Conservation (phyloP, 202 grass and related monocot genomes). For the Panicum virgatum region DNA sequence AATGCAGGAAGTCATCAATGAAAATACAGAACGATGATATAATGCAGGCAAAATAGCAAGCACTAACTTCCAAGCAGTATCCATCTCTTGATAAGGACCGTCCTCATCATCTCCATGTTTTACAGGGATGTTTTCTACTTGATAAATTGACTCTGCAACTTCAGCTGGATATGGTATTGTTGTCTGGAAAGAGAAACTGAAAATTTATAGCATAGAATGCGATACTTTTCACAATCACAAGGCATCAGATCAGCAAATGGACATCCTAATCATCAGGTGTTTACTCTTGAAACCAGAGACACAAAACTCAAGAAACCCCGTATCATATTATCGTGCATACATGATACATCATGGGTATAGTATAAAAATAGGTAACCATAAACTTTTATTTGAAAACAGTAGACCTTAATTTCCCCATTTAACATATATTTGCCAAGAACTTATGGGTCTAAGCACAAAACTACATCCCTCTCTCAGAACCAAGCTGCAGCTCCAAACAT, state of each 20-base stretch:
- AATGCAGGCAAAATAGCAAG: neutral
- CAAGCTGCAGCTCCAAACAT: neutral
- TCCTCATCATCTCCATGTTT: conserved; percentile 33
- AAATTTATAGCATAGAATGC: conserved; percentile 23
- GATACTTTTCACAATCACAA: conserved; percentile 25
- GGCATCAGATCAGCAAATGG: conserved; percentile 13
- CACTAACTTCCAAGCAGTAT: conserved; percentile 38
- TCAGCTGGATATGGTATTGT: conserved; percentile 61
- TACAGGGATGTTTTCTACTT: conserved; percentile 57
- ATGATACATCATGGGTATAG: neutral
- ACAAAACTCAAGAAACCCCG: neutral
- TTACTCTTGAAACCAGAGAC: neutral
- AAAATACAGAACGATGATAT: neutral
- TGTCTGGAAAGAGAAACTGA: conserved; percentile 33
- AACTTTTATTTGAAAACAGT: conserved; percentile 3
- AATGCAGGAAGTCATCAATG: neutral
- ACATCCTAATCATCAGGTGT: neutral
- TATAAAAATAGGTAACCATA: neutral
- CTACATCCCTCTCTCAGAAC: conserved; percentile 4
- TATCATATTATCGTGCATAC: conserved; percentile 9
- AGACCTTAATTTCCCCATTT: neutral
- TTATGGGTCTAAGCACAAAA: conserved; percentile 4
- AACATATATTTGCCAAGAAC: neutral
- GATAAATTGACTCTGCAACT: conserved; percentile 62
- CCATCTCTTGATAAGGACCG: conserved; percentile 47